A percentile compares a stretch with the other conserved stretches of the same genome.
These are phyloP conservation scores for Perkinsus chesapeaki DNA, from an alignment of 169 alveolate genomes.

Conservation along the genomic window DNA sequence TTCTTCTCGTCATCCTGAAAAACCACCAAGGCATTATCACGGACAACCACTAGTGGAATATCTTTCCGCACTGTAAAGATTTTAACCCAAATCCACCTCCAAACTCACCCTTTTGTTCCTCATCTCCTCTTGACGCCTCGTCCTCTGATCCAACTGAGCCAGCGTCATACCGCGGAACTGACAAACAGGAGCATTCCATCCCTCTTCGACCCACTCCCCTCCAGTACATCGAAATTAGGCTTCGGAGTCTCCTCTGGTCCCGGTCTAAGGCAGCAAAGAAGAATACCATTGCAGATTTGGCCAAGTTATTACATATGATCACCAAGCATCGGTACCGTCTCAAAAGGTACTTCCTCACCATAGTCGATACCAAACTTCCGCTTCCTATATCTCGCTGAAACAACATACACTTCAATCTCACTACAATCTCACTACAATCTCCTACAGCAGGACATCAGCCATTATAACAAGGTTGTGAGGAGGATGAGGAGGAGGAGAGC, in stretches of 20 bases:
- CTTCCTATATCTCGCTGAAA: conserved; percentile 21
- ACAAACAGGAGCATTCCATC: neutral
- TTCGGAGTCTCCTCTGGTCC: conserved; percentile 65
- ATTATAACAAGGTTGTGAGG: too few species aligned
- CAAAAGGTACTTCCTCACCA: conserved; percentile 88
- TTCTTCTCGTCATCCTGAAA: conserved; percentile 75
- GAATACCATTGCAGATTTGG: neutral
- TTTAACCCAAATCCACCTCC: neutral
- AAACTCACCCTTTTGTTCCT: conserved; percentile 42
- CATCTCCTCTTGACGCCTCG: conserved; percentile 85
- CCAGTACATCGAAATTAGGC: conserved; percentile 44
- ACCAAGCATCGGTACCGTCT: conserved; percentile 87
- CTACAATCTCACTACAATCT: too few species aligned
- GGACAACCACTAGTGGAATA: too few species aligned
- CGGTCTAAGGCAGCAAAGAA: conserved; percentile 41
- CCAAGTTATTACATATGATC: conserved; percentile 38
- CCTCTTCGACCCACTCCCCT: neutral
- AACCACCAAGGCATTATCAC: too few species aligned
- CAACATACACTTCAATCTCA: neutral
- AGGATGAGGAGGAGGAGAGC: too few species aligned
- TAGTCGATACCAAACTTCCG: conserved; percentile 74
- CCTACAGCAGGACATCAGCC: too few species aligned
- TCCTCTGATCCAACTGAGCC: conserved; percentile 70
- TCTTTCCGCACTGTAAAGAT: neutral
- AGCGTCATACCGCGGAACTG: conserved; percentile 27